phyloP scores from a whole-genome alignment of 805 yeast species.

The Cyberlindnera lachancei region DNA sequence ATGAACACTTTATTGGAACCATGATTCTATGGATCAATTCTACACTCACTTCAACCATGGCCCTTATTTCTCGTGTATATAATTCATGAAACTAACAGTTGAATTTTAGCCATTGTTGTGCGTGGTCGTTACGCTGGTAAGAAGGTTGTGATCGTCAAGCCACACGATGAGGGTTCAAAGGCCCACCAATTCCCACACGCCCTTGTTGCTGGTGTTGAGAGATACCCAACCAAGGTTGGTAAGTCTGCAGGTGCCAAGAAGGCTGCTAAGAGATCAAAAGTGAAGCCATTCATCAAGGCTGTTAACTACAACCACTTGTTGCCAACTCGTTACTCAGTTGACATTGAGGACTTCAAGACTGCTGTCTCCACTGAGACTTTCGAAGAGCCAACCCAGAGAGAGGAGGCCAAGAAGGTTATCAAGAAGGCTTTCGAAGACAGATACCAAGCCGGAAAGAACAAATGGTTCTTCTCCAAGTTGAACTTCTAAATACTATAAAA shows the following conservation, averaged over 20 bases:
- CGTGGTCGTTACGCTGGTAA: slow-evolving; percentile 99
- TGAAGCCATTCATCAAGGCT: slow-evolving; percentile 98
- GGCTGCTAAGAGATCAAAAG: slow-evolving; percentile 93
- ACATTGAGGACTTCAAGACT: slow-evolving; percentile 91
- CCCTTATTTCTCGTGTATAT: too few species aligned
- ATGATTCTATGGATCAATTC: too few species aligned
- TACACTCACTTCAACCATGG: too few species aligned
- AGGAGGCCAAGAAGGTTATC: slow-evolving; percentile 97
- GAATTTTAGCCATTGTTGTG: slow-evolving; percentile 72
- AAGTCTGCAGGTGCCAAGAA: slow-evolving; percentile 93
- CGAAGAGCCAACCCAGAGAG: slow-evolving; percentile 96
- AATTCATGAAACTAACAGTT: too few species aligned
- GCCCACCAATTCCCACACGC: slow-evolving; percentile 99
- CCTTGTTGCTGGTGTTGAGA: slow-evolving; percentile 98
- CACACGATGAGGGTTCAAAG: slow-evolving; percentile 98
- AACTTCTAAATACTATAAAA: slow-evolving; percentile 49
- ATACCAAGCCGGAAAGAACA: slow-evolving; percentile 99
- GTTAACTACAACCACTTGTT: slow-evolving; percentile 99
- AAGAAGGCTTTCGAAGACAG: slow-evolving; percentile 99
- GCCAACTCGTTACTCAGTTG: slow-evolving; percentile 99
- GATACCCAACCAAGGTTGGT: slow-evolving; percentile 95
- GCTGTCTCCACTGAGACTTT: slow-evolving; percentile 89
- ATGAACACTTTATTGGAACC: too few species aligned
- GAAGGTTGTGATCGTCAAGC: slow-evolving; percentile 98
- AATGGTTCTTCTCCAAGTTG: slow-evolving; percentile 99